A percentile compares a stretch with the other conserved stretches of the same genome.
phyloP scores from a whole-genome alignment of 768 basidiomycete genomes.

The Leccinellum albellum region DNA sequence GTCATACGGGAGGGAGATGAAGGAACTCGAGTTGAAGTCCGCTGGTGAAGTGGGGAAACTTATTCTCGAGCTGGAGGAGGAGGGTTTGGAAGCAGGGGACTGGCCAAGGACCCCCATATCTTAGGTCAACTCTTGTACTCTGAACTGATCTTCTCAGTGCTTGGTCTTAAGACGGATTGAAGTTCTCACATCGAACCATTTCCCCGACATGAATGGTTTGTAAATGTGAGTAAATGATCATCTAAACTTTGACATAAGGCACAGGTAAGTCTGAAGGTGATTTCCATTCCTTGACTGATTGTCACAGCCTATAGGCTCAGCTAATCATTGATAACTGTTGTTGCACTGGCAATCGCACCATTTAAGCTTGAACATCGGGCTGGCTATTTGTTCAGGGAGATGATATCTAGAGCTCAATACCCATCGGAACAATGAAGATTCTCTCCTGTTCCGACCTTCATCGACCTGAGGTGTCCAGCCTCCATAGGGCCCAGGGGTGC shows the following conservation, averaged over 20 bases:
- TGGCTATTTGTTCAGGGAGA: not conserved
- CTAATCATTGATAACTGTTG: not conserved
- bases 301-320: not conserved
- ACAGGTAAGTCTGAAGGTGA: not conserved
- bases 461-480: not conserved
- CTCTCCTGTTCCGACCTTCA: not conserved
- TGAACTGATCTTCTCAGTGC: not conserved
- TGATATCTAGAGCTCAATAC: not conserved
- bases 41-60: constrained; percentile 47
- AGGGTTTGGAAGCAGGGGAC: constrained; percentile 38
- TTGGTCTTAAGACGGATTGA: not conserved
- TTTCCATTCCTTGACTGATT: not conserved
- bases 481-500: no score
- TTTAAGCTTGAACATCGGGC: not conserved
- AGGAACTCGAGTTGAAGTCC: constrained; percentile 37
- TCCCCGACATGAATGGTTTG: not conserved
- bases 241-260: not conserved
- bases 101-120: constrained; percentile 33
- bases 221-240: not conserved
- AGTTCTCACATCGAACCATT: not conserved
- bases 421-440: not conserved
- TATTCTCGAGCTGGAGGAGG: constrained; percentile 46
- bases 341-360: not conserved
- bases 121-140: not conserved
- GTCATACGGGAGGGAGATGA: constrained; percentile 47